A percentile compares a stretch with the other conserved stretches of the same genome.
phyloP scores from a whole-genome alignment of 441 rosid species.

The Geranium incanum region DNA sequence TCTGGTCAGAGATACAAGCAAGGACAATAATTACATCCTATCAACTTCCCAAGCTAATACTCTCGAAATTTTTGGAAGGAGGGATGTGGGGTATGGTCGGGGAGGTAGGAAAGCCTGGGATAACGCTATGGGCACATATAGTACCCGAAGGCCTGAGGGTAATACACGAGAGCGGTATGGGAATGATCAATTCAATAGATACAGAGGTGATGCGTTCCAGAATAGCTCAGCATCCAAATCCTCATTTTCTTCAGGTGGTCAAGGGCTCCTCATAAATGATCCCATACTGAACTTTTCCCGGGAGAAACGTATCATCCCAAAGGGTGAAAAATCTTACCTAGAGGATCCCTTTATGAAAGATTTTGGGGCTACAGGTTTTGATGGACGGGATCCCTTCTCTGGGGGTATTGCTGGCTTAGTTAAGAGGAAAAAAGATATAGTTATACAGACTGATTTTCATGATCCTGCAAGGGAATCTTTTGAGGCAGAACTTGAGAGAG shows the following conservation, averaged over 20 bases:
- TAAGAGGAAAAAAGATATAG: conserved; percentile 72
- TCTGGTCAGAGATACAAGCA: conserved; percentile 41
- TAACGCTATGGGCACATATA: conserved; percentile 36
- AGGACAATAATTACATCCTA: conserved; percentile 42
- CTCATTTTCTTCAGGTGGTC: conserved; percentile 41
- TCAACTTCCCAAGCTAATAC: conserved; percentile 40
- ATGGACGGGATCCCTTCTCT: conserved; percentile 64
- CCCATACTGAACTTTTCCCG: conserved; percentile 43
- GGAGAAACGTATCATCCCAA: conserved; percentile 51
- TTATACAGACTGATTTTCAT: conserved; percentile 68
- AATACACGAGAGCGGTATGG: conserved; percentile 38
- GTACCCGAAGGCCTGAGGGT: conserved; percentile 39
- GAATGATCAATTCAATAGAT: conserved; percentile 41
- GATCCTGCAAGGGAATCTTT: conserved; percentile 95
- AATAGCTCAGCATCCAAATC: conserved; percentile 35
- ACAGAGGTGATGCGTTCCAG: conserved; percentile 33
- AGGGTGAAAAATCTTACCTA: conserved; percentile 55
- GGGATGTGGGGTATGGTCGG: conserved; percentile 48
- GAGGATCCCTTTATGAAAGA: conserved; percentile 65
- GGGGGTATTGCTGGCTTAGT: conserved; percentile 58
- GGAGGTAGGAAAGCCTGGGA: conserved; percentile 63
- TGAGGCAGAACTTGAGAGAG: conserved; percentile 98
- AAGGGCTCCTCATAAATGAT: conserved; percentile 40
- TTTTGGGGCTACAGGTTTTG: conserved; percentile 47
- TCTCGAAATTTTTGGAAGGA: conserved; percentile 46